phyloP scores from a whole-genome alignment of 495 filamentous ascomycete species.

The Penicillium lagena region DNA sequence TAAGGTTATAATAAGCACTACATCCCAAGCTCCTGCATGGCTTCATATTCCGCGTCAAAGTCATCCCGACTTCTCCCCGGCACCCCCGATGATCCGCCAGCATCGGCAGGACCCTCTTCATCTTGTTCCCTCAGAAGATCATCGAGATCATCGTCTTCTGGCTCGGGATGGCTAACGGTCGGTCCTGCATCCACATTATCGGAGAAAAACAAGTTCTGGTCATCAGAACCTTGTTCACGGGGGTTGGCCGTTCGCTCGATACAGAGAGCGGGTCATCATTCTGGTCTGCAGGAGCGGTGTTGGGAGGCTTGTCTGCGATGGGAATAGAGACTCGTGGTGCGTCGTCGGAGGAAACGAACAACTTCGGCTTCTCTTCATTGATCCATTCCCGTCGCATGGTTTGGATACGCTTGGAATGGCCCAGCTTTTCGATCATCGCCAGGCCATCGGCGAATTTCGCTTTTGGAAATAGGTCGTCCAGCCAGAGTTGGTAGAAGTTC shows the following conservation, averaged over 20 bases:
- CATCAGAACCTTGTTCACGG: neutral
- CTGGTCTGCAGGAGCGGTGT: constrained; percentile 1
- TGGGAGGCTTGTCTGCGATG: neutral
- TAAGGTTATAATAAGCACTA: constrained; percentile 1
- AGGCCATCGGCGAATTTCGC: constrained; percentile 90
- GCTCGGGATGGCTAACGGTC: constrained; percentile 8
- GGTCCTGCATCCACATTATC: constrained; percentile 10
- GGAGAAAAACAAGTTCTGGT: constrained; percentile 22
- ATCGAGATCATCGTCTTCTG: constrained; percentile 33
- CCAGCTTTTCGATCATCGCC: constrained; percentile 86
- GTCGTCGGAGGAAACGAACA: constrained; percentile 2
- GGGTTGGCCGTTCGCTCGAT: neutral
- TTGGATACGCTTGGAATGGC: constrained; percentile 71
- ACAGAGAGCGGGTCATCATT: neutral
- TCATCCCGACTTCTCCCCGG: constrained; percentile 4
- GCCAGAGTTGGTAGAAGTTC: constrained; percentile 91
- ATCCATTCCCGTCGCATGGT: constrained; percentile 81
- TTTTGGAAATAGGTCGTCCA: constrained; percentile 91
- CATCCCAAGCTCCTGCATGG: constrained; percentile 24
- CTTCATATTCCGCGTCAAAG: constrained; percentile 28
- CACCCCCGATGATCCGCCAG: neutral
- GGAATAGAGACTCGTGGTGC: neutral
- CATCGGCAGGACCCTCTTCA: constrained; percentile 1
- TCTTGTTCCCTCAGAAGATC: constrained; percentile 30
- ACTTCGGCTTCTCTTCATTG: constrained; percentile 51